Evolutionary conservation across 1,284 basidiomycete species (phyloP).

Genomic region (Coniferiporia weirii): DNA sequence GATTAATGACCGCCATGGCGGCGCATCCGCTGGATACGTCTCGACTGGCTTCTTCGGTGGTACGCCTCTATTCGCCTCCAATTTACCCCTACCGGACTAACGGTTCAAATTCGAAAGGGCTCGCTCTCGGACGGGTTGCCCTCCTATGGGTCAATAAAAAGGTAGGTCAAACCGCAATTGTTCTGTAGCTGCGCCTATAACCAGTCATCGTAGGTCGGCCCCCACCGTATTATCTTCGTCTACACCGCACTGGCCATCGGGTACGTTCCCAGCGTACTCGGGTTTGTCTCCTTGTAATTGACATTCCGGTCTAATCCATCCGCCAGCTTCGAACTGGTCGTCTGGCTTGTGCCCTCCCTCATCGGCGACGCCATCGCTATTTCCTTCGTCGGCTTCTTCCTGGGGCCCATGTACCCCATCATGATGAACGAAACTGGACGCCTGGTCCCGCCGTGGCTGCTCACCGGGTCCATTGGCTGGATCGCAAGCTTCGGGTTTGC

Average conservation of each 20-base stretch:
- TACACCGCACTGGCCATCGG: slow-evolving; percentile 35
- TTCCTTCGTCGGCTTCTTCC: slow-evolving; percentile 47
- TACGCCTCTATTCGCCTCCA: not conserved
- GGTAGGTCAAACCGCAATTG: slow-evolving; percentile 25
- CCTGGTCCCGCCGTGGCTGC: slow-evolving; percentile 44
- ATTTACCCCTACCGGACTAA: not conserved
- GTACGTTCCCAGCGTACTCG: slow-evolving; percentile 20
- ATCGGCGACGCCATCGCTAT: slow-evolving; percentile 48
- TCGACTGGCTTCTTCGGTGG: slow-evolving; percentile 32
- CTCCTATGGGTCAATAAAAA: slow-evolving; percentile 47
- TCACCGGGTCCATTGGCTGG: slow-evolving; percentile 53
- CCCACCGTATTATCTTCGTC: slow-evolving; percentile 35
- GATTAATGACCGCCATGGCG: slow-evolving; percentile 28
- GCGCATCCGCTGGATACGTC: slow-evolving; percentile 28
- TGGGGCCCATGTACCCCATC: slow-evolving; percentile 53
- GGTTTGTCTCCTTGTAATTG: not conserved
- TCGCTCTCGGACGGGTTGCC: slow-evolving; percentile 39
- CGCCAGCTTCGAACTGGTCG: slow-evolving; percentile 44
- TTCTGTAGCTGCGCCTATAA: not conserved
- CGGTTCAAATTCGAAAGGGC: slow-evolving; percentile 25
- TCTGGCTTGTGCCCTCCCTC: slow-evolving; percentile 56
- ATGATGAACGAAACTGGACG: slow-evolving; percentile 44
- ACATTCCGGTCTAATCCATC: not conserved
- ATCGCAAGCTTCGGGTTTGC: slow-evolving; percentile 30
- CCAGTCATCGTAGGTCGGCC: slow-evolving; percentile 33